These are phyloP conservation scores for Xylariaceae sp. DNA, from an alignment of 2,329 filamentous ascomycete genomes.

Conservation along the genomic window DNA sequence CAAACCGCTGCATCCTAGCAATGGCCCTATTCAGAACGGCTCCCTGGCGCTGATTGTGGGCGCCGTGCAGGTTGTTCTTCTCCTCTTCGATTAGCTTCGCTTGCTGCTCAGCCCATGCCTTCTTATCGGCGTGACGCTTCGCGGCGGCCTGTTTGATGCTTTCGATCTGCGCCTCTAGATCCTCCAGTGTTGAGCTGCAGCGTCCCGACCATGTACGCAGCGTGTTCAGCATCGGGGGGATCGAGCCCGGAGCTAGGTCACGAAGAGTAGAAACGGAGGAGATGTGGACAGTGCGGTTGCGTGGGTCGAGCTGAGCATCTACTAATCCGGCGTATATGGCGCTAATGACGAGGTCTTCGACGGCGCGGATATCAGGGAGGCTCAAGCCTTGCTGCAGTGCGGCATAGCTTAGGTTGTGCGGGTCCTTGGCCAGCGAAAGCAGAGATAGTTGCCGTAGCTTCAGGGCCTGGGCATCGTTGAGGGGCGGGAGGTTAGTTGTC, in stretches of 20 bases:
- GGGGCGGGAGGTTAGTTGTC: conserved; percentile 58
- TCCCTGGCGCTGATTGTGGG: conserved; percentile 26
- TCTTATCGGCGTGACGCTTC: conserved; percentile 48
- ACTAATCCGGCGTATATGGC: conserved; percentile 85
- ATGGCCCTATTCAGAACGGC: conserved; percentile 27
- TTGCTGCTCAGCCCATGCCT: conserved; percentile 45
- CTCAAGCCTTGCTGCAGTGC: conserved; percentile 63
- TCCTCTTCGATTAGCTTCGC: conserved; percentile 48
- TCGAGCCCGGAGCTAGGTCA: conserved; percentile 71
- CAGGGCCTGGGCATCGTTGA: conserved; percentile 67
- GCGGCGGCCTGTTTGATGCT: conserved; percentile 58
- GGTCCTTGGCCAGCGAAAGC: conserved; percentile 69
- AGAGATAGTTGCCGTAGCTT: conserved; percentile 92
- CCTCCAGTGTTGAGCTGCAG: conserved; percentile 67
- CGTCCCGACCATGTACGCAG: conserved; percentile 74
- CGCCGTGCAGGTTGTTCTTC: conserved; percentile 26
- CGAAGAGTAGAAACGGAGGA: conserved; percentile 79
- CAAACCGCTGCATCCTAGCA: conserved; percentile 28
- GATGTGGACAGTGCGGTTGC: conserved; percentile 68
- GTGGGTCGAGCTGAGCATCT: conserved; percentile 76
- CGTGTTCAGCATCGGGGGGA: conserved; percentile 63
- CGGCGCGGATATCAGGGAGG: conserved; percentile 61
- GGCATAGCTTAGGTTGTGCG: conserved; percentile 66
- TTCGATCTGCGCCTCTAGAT: conserved; percentile 71
- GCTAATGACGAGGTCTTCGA: conserved; percentile 82